Evolutionary conservation across 768 basidiomycete genomes (phyloP).

Genomic region (Boletus rubescentipes): DNA sequence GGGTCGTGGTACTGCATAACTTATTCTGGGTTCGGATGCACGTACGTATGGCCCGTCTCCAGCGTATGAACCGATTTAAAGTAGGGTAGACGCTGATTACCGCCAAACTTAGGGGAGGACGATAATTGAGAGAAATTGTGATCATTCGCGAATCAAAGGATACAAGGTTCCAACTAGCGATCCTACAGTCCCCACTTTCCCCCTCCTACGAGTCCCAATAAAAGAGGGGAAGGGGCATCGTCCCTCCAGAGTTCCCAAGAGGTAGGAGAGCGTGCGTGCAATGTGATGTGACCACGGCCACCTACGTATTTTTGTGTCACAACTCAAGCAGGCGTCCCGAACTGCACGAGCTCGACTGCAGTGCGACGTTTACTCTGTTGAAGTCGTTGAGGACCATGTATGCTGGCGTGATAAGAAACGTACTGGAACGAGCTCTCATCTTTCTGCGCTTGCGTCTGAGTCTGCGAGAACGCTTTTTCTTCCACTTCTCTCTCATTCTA

Average conservation of each 20-base stretch:
- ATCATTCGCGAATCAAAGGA: constrained; percentile 19
- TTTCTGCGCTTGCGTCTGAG: constrained; percentile 94
- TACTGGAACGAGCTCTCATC: constrained; percentile 94
- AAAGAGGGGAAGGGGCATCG: constrained; percentile 17
- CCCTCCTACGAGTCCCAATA: constrained; percentile 25
- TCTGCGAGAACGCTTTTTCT: constrained; percentile 92
- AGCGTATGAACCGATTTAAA: too few species aligned
- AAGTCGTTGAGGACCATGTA: constrained; percentile 1
- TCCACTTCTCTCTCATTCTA: constrained; percentile 96
- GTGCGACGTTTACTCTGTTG: constrained; percentile 37
- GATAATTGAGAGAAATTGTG: neutral
- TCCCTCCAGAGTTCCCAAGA: constrained; percentile 24
- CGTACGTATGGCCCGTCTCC: too few species aligned
- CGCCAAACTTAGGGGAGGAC: neutral
- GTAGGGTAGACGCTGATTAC: too few species aligned
- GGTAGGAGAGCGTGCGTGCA: constrained; percentile 29
- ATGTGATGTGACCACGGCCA: constrained; percentile 16
- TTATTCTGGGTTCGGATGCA: too few species aligned
- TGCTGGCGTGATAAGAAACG: constrained; percentile 33
- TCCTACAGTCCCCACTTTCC: constrained; percentile 22
- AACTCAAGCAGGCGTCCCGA: constrained; percentile 13
- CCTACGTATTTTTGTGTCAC: constrained; percentile 15
- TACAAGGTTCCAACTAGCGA: constrained; percentile 27
- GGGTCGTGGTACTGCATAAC: too few species aligned
- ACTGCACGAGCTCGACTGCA: constrained; percentile 31